Conservation (phyloP, 1,139 yeast genomes). For the Williopsis jadinii region DNA sequence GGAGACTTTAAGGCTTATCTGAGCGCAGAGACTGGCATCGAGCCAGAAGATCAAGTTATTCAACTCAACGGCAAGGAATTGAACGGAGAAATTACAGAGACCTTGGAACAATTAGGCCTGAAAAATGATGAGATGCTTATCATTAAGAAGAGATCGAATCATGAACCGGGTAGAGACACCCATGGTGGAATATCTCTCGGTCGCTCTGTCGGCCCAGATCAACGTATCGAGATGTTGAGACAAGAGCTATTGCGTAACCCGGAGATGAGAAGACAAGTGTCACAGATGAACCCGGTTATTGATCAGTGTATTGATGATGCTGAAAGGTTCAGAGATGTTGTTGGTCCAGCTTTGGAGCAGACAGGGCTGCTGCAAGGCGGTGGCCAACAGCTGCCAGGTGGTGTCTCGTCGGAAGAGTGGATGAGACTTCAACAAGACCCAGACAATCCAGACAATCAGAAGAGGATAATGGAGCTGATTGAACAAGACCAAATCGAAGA, state of each 20-base stretch:
- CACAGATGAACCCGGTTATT: constrained; percentile 35
- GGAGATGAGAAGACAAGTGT: constrained; percentile 29
- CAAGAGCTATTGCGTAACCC: constrained; percentile 39
- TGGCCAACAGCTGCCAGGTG: constrained; percentile 18
- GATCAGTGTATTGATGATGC: constrained; percentile 44
- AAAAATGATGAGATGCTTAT: constrained; percentile 54
- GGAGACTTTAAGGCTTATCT: constrained; percentile 71
- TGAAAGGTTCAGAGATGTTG: constrained; percentile 40
- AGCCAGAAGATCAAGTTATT: constrained; percentile 23
- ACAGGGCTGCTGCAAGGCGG: constrained; percentile 8
- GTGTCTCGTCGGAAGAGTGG: constrained; percentile 36
- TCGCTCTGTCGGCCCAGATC: constrained; percentile 19
- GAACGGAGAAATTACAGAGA: constrained; percentile 19
- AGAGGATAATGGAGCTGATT: constrained; percentile 58
- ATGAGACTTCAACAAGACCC: constrained; percentile 52
- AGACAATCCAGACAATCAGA: constrained; percentile 68
- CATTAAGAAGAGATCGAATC: constrained; percentile 23
- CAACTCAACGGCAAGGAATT: constrained; percentile 40
- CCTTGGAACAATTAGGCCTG: constrained; percentile 42
- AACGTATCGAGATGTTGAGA: constrained; percentile 45
- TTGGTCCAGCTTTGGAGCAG: constrained; percentile 22
- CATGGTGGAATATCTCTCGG: background rate
- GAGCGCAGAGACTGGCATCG: constrained; percentile 63
- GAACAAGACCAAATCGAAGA: constrained; percentile 72
- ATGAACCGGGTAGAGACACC: background rate